phyloP scores from a whole-genome alignment of 768 basidiomycete species.

The Pleurotus tuoliensis region DNA sequence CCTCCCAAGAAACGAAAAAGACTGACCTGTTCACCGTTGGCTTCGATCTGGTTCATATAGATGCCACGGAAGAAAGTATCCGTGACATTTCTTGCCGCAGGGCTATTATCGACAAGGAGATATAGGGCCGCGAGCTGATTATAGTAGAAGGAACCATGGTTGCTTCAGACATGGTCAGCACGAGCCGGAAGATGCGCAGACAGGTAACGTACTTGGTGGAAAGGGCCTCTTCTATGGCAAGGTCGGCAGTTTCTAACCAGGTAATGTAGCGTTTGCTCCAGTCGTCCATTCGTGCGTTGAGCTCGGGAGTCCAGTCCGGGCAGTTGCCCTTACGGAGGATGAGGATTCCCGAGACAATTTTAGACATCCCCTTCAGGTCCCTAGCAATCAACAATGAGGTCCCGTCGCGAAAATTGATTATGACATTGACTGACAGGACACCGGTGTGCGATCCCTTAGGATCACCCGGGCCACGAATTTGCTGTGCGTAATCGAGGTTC shows the following conservation, averaged over 20 bases:
- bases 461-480: constrained; percentile 34
- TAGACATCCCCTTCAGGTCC: constrained; percentile 57
- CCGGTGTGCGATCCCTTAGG: constrained; percentile 47
- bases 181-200: background rate
- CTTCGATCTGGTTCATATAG: constrained; percentile 50
- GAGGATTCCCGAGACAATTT: constrained; percentile 49
- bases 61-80: constrained; percentile 46
- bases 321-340: constrained; percentile 47
- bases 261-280: constrained; percentile 51
- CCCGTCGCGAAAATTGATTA: background rate
- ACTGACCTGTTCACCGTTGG: constrained; percentile 54
- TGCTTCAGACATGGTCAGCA: constrained; percentile 31
- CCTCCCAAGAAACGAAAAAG: background rate
- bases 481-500: constrained; percentile 55
- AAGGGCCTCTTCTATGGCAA: constrained; percentile 42
- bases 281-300: constrained; percentile 42
- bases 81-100: constrained; percentile 43
- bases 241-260: constrained; percentile 50
- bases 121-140: constrained; percentile 58
- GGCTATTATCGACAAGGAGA: constrained; percentile 45
- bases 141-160: constrained; percentile 64
- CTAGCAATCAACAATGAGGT: constrained; percentile 19
- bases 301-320: constrained; percentile 49
- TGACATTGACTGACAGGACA: constrained; percentile 38
- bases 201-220: constrained; percentile 43